A percentile compares a stretch with the other conserved stretches of the same genome.
phyloP scores from a whole-genome alignment of 1,284 basidiomycete genomes.

The Trichosporon sp. region DNA sequence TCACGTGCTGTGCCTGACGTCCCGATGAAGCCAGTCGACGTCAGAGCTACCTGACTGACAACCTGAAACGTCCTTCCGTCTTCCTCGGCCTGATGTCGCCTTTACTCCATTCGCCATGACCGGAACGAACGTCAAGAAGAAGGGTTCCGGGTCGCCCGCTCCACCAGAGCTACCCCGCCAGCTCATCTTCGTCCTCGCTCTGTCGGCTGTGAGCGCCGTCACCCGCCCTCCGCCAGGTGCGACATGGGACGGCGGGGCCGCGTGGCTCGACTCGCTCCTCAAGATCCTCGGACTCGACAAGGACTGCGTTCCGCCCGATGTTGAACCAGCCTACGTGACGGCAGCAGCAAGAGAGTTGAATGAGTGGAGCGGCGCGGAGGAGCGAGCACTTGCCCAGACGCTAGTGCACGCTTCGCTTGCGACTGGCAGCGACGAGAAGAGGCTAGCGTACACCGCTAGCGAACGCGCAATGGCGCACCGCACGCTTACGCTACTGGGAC shows the following conservation, averaged over 20 bases:
- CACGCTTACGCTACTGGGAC: slow-evolving; percentile 49
- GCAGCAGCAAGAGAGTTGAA: slow-evolving; percentile 37
- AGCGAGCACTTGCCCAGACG: slow-evolving; percentile 38
- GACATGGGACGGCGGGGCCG: slow-evolving; percentile 23
- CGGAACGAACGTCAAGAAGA: neutral
- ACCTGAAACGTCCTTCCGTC: slow-evolving; percentile 4
- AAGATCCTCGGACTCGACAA: slow-evolving; percentile 46
- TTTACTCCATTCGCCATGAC: slow-evolving; percentile 2
- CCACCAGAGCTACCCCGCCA: slow-evolving; percentile 23
- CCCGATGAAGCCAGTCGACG: neutral
- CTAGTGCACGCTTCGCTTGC: slow-evolving; percentile 49
- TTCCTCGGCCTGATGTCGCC: neutral
- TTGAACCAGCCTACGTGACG: slow-evolving; percentile 38
- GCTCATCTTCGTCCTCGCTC: slow-evolving; percentile 42
- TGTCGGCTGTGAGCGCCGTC: slow-evolving; percentile 43
- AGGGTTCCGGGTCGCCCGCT: neutral
- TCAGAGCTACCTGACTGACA: slow-evolving; percentile 7
- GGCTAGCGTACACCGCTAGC: slow-evolving; percentile 53
- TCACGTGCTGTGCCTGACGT: neutral
- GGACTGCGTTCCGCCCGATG: slow-evolving; percentile 41
- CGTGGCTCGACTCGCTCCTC: slow-evolving; percentile 47
- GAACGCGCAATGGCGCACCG: slow-evolving; percentile 50
- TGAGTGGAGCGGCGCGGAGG: slow-evolving; percentile 42
- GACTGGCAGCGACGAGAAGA: slow-evolving; percentile 34
- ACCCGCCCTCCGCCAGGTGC: slow-evolving; percentile 32